Conservation (phyloP, 2,329 filamentous ascomycete species). For the Chrysosporium keratinophilum region DNA sequence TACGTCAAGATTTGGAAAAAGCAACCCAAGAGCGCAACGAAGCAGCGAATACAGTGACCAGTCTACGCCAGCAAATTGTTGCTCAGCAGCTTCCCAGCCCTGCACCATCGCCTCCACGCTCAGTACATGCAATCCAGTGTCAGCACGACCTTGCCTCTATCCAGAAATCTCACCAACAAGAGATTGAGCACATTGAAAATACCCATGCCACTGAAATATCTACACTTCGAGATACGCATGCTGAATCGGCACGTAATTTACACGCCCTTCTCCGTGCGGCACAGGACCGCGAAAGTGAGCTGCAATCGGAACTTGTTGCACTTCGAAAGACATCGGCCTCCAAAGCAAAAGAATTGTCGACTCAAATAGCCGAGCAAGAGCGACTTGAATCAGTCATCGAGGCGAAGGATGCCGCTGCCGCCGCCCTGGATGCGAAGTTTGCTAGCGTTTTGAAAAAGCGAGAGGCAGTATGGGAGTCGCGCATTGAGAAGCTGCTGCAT, state of each 20-base stretch:
- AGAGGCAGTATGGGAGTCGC: slow-evolving; percentile 35
- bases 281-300: slow-evolving; percentile 28
- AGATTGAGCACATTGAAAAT: slow-evolving; percentile 30
- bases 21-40: slow-evolving; percentile 26
- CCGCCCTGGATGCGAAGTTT: slow-evolving; percentile 32
- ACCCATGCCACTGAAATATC: slow-evolving; percentile 30
- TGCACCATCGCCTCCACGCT: slow-evolving; percentile 22
- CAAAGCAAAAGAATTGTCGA: slow-evolving; percentile 19
- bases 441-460: slow-evolving; percentile 33
- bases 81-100: slow-evolving; percentile 24
- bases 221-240: slow-evolving; percentile 30
- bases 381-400: slow-evolving; percentile 28
- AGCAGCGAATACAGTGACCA: slow-evolving; percentile 24
- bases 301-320: slow-evolving; percentile 26
- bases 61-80: slow-evolving; percentile 20
- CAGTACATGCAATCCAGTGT: background rate
- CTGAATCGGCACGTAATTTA: slow-evolving; percentile 29
- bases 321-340: slow-evolving; percentile 20
- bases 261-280: slow-evolving; percentile 26
- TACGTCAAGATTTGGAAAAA: slow-evolving; percentile 25
- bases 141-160: slow-evolving; percentile 18
- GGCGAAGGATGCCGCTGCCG: slow-evolving; percentile 33
- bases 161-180: slow-evolving; percentile 27
- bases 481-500: slow-evolving; percentile 32
- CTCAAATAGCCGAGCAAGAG: slow-evolving; percentile 27